These are phyloP conservation scores for Hanseniaspora guilliermondii DNA, from an alignment of 805 yeast species.

Conservation along the genomic window DNA sequence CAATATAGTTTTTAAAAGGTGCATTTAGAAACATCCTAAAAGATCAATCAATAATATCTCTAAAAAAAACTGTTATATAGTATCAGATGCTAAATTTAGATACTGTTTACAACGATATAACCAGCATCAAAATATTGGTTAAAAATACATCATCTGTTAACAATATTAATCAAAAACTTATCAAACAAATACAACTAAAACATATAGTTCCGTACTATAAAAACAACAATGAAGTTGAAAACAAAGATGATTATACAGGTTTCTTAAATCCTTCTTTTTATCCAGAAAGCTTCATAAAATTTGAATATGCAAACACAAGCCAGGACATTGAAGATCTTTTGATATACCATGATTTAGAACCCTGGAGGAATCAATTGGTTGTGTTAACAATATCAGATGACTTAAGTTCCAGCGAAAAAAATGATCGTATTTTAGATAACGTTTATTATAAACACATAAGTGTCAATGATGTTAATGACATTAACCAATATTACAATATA, in stretches of 20 bases:
- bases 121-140: neutral
- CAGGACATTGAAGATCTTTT: conserved; percentile 39
- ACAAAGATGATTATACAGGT: conserved; percentile 36
- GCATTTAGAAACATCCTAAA: no score
- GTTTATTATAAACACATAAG: conserved; percentile 13
- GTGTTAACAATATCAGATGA: conserved; percentile 37
- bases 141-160: conserved; percentile 39
- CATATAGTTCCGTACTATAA: conserved; percentile 41
- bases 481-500: conserved; percentile 63
- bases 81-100: neutral
- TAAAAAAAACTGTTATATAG: no score
- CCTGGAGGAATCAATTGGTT: conserved; percentile 65
- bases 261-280: conserved; percentile 73
- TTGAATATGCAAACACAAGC: neutral
- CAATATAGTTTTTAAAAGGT: no score
- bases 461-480: conserved; percentile 28
- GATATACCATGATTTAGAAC: conserved; percentile 72
- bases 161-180: conserved; percentile 31
- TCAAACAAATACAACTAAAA: conserved; percentile 27
- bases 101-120: neutral
- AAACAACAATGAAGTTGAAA: conserved; percentile 61
- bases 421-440: neutral
- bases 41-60: no score
- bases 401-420: neutral
- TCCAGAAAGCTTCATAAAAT: conserved; percentile 46